Conservation (phyloP, 257 asterid genomes). For the Thymus mandschuricus region DNA sequence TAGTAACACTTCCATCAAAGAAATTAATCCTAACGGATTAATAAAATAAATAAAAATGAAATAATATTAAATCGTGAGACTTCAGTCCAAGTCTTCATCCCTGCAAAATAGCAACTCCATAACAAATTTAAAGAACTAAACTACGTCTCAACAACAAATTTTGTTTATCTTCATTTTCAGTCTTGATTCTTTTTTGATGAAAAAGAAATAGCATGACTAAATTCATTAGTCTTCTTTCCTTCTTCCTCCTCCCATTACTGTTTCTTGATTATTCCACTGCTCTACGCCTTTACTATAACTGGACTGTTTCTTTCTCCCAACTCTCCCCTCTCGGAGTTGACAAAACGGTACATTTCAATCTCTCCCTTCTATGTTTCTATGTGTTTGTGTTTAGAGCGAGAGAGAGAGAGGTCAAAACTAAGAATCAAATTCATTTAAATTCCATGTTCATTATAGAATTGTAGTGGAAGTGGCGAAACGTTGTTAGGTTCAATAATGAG, state of each 20-base stretch:
- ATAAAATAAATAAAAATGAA: background rate
- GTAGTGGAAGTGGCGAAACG: no score
- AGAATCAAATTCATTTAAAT: no score
- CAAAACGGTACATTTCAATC: no score
- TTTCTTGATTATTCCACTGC: background rate
- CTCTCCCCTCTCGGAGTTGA: no score
- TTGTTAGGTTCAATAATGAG: no score
- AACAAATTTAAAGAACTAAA: background rate
- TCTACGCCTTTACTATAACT: no score
- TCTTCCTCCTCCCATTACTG: constrained; percentile 5
- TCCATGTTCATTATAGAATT: no score
- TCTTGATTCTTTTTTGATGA: no score
- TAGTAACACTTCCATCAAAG: background rate
- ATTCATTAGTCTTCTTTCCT: constrained; percentile 4
- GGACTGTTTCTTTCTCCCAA: no score
- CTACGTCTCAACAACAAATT: background rate
- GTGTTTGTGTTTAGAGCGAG: no score
- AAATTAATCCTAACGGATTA: background rate
- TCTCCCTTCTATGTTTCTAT: no score
- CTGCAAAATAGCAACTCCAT: constrained; percentile 1
- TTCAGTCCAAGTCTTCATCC: background rate
- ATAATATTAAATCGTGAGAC: background rate
- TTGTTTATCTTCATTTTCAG: background rate
- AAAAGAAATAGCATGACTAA: background rate
- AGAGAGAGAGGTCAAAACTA: no score